Conservation (phyloP, 176 grass and related monocot species). For the Tuctoria greenei region DNA sequence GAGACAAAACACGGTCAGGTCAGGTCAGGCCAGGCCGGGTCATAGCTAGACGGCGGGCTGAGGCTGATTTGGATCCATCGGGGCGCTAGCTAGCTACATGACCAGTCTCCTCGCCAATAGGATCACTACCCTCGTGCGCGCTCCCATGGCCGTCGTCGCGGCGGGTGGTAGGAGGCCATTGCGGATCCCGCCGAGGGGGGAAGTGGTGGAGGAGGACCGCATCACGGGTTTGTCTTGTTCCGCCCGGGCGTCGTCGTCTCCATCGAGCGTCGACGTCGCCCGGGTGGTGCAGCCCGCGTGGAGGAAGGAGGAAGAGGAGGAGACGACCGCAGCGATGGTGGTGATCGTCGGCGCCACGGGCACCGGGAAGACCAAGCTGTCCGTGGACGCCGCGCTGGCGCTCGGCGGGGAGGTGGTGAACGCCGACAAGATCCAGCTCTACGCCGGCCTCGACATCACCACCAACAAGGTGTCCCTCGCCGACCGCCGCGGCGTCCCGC, state of each 20-base stretch:
- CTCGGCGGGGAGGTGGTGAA: slow-evolving; percentile 68
- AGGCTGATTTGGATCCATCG: slow-evolving; percentile 35
- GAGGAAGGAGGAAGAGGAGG: neutral
- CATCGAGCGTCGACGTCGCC: neutral
- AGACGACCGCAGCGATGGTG: slow-evolving; percentile 43
- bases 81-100: slow-evolving; percentile 31
- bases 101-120: slow-evolving; percentile 38
- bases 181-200: neutral
- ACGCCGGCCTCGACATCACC: slow-evolving; percentile 68
- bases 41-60: too few relatives aligned
- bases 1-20: slow-evolving; percentile 22
- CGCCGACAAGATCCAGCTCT: slow-evolving; percentile 85
- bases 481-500: slow-evolving; percentile 63
- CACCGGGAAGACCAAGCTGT: slow-evolving; percentile 80
- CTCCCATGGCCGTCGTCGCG: neutral
- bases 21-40: neutral
- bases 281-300: too few relatives aligned
- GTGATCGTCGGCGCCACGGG: slow-evolving; percentile 75
- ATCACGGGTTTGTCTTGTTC: neutral
- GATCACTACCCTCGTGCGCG: slow-evolving; percentile 35
- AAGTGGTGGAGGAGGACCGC: too few relatives aligned
- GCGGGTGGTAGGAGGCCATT: slow-evolving; percentile 9
- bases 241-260: neutral
- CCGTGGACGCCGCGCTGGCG: slow-evolving; percentile 53
- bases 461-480: slow-evolving; percentile 63